phyloP scores from a whole-genome alignment of 2,329 filamentous ascomycete genomes.

The Penicillium nordicum region DNA sequence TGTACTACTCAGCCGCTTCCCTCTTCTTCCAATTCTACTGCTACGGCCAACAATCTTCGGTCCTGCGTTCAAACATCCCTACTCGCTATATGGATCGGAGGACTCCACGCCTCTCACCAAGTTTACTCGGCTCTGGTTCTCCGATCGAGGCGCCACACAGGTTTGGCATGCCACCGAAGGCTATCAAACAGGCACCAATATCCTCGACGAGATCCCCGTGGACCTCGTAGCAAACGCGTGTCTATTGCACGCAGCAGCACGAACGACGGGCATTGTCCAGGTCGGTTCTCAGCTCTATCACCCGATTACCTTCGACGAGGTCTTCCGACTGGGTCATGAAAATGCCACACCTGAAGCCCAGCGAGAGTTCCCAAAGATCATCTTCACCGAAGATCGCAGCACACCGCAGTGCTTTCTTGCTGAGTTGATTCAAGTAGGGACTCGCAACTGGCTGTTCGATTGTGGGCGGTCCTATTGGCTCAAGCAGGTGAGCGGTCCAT shows the following conservation, averaged over 20 bases:
- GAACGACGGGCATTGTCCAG: slow-evolving; percentile 30
- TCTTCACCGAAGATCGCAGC: slow-evolving; percentile 29
- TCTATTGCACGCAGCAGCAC: slow-evolving; percentile 30
- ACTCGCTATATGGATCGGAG: slow-evolving; percentile 30
- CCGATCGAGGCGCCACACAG: slow-evolving; percentile 25
- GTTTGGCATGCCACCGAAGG: slow-evolving; percentile 32
- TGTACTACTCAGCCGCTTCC: slow-evolving; percentile 26
- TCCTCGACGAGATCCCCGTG: slow-evolving; percentile 33
- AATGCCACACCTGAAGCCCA: slow-evolving; percentile 23
- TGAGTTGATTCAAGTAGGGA: slow-evolving; percentile 32
- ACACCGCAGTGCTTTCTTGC: slow-evolving; percentile 30
- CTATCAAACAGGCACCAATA: slow-evolving; percentile 27
- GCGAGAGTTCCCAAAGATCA: slow-evolving; percentile 23
- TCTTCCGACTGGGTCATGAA: slow-evolving; percentile 17
- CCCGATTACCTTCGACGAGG: slow-evolving; percentile 28
- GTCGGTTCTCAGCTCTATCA: slow-evolving; percentile 30
- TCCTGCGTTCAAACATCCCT: slow-evolving; percentile 29
- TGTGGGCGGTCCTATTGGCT: slow-evolving; percentile 35
- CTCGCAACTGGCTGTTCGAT: slow-evolving; percentile 33
- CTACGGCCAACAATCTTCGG: slow-evolving; percentile 34
- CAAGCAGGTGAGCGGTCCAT: slow-evolving; percentile 28
- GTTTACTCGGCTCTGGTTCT: slow-evolving; percentile 27
- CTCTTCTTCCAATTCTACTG: slow-evolving; percentile 28
- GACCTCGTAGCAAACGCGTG: slow-evolving; percentile 35
- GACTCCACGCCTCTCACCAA: slow-evolving; percentile 33